A percentile compares a stretch with the other conserved stretches of the same genome.
These are phyloP conservation scores for Lactifluus echinatus DNA, from an alignment of 768 basidiomycete species.

Conservation along the genomic window DNA sequence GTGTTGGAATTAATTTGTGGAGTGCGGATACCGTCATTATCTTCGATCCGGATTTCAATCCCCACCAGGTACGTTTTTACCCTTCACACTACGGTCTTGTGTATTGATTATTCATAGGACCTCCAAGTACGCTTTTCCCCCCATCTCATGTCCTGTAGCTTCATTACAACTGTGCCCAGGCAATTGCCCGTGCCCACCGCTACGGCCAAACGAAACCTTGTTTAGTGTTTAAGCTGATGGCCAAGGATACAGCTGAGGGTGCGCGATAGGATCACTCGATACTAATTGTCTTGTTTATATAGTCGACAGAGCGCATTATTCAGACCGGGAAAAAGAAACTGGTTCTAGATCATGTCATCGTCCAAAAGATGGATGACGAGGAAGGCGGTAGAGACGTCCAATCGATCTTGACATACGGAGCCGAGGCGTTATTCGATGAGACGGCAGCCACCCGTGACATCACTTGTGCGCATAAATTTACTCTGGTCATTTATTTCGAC, in stretches of 20 bases:
- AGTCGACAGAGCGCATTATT: conserved; percentile 69
- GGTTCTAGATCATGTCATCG: conserved; percentile 88
- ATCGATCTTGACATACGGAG: conserved; percentile 84
- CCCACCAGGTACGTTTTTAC: conserved; percentile 64
- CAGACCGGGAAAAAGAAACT: conserved; percentile 94
- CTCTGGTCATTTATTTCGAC: neutral
- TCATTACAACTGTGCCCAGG: conserved; percentile 37
- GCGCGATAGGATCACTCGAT: neutral
- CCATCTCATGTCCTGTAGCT: neutral
- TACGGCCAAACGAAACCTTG: conserved; percentile 94
- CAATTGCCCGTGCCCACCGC: conserved; percentile 89
- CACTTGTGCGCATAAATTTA: conserved; percentile 36
- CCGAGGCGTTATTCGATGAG: conserved; percentile 73
- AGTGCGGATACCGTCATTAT: conserved; percentile 86
- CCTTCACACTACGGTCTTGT: neutral
- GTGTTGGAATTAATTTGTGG: conserved; percentile 41
- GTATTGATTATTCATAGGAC: conserved; percentile 43
- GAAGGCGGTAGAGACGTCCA: conserved; percentile 70
- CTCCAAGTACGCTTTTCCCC: conserved; percentile 68
- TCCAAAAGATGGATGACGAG: conserved; percentile 88
- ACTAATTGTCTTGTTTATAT: neutral
- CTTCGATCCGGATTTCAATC: conserved; percentile 96
- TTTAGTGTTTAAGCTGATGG: conserved; percentile 92
- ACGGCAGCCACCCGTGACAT: conserved; percentile 55
- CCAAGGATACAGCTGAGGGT: conserved; percentile 91